Base-by-base conservation (phyloP, 352 stramenopile species). In the Halophytophthora polymorphica region DNA sequence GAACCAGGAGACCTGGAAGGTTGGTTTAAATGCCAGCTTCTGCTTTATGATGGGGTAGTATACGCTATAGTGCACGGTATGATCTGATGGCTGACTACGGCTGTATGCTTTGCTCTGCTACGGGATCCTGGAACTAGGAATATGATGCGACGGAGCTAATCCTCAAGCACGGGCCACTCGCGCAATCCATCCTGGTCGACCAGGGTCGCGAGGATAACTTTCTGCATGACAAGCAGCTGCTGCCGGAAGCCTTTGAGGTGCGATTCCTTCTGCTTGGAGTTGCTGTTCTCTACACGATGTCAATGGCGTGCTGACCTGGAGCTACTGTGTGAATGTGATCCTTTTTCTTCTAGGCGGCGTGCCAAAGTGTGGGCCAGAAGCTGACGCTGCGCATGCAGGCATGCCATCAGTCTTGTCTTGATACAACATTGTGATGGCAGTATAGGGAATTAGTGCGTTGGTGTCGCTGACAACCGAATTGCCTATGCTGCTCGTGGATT, bases 71-170 rank as follows among this genome's bases (percentile, higher is more conserved):
- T 31, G 4, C 25, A 31, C 8, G 25, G 25, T 31, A 8, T 43
- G 8, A 42, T 31, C 17, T 18, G 2, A 5, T 47, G 42, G 29
- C 2, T 55, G 40, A 46, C 31, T 23, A 33, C 12, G 10, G 15
- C 50, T 33, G 4, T 62, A n/a, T n/a, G n/a, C n/a, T n/a, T 17
- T 46, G 36, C 14, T 29, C n/a, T 34, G 36, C 14, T 36, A 41
- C n/a, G n/a, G n/a, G n/a, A n/a, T n/a, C n/a, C n/a, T n/a, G n/a
- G n/a, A n/a, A n/a, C 34, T 53, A 80, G 55, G 63, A 73, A 34
- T 93, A 98, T 58, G 96, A 99, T 65, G 95, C 96, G 18, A 97
- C 93, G 36, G 73, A 86, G 51, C 69, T 98, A 18, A 67, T 98
- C 28, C 61, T 90, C 19, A 74, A 64, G 53, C 66, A 90, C 35